Base-by-base conservation (phyloP, 768 basidiomycete species). In the Leccinum variicolor region DNA sequence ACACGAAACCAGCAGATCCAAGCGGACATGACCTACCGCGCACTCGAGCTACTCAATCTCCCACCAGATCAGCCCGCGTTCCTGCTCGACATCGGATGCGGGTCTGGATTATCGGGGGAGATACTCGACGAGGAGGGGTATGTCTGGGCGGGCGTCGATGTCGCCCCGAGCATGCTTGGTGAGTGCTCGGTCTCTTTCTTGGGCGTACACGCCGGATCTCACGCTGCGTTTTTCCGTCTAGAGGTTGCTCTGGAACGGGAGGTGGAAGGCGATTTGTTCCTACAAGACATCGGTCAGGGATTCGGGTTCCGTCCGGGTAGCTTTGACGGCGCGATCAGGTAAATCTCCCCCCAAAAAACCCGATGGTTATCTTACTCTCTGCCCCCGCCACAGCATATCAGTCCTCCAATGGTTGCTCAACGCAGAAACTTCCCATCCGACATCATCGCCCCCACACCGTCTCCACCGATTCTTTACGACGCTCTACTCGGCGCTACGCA, bases 381-480 rank as follows among this genome's bases (percentile, higher is more conserved):
- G 36, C 9, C 39, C 8, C 29, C 29, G 29, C 33, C n/a, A 17
- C 67, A 98, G 96, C 68, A 90, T 99, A 66, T 99, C 97, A 25
- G 96, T 98, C n/a, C 78, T 99, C 6, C 97, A 99, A 76, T 99
- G 97, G 97, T 80, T 99, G 3, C 81, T 98, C 57, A 99, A 98
- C 72, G 95, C 96, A 25, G 97, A 98, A 72, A 90, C 94, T 28
- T 87, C 93, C 6, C 88, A 87, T 68, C 90, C 84, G 56, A 93
- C 87, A 49, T 95, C 92, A 56, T 95, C 92, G 48, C 95, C 87
- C 15, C 94, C 87, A 11, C 92, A 89, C 72, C 91, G 85, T 64
- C 83, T 87, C 55, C 85, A 79, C 61, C 90, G 85, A 57, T 99
- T 93, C 81, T 99, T 94, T 80, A 95, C 91, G 31, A 94, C 94